Evolutionary conservation across 768 basidiomycete species (phyloP).

Genomic region (Paxillus rubicundulus): DNA sequence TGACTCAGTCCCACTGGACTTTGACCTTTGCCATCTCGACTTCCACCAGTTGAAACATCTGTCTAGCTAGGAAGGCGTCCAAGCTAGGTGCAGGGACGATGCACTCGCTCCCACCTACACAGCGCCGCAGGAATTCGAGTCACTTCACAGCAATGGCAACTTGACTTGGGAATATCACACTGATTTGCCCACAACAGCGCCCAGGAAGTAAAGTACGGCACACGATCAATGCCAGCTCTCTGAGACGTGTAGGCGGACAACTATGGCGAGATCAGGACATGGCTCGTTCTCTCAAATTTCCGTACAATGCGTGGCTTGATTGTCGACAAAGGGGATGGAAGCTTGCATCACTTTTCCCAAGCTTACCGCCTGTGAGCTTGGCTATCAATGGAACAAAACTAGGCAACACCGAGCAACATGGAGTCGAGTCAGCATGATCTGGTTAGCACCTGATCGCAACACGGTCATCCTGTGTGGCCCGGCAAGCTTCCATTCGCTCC

Average conservation of each 20-base stretch:
- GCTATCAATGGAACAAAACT: neutral
- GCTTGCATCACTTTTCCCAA: neutral
- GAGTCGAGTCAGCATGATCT: too few relatives aligned
- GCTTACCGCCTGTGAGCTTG: neutral
- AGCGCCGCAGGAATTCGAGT: too few relatives aligned
- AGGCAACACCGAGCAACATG: neutral
- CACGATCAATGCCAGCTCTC: too few relatives aligned
- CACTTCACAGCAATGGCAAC: too few relatives aligned
- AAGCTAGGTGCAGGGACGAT: too few relatives aligned
- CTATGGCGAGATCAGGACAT: neutral
- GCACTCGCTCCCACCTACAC: too few relatives aligned
- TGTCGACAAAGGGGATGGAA: neutral
- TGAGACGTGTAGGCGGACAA: too few relatives aligned
- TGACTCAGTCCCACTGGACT: neutral
- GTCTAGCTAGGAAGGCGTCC: neutral
- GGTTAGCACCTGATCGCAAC: too few relatives aligned
- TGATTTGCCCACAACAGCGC: too few relatives aligned
- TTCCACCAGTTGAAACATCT: neutral
- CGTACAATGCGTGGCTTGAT: neutral
- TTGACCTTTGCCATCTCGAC: neutral
- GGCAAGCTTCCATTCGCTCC: neutral
- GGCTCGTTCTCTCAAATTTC: neutral
- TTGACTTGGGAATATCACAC: too few relatives aligned
- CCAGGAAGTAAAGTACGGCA: too few relatives aligned
- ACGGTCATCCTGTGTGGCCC: neutral